Conservation (phyloP, 139 green algal species). For the Closterium sp. region DNA sequence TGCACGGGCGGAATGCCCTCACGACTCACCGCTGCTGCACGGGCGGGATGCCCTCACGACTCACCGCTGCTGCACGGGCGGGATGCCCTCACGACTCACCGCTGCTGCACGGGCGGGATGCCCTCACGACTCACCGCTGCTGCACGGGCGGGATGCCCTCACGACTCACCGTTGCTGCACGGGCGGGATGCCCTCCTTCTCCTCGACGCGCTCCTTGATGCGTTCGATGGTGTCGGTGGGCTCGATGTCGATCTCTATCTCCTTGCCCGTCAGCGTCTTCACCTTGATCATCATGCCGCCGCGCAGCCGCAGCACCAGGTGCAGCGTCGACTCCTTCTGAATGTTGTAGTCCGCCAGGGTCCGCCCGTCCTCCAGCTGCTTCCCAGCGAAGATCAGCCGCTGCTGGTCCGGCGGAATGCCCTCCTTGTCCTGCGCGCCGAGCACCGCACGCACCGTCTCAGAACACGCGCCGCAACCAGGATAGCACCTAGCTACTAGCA, state of each 20-base stretch:
- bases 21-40: too few relatives aligned
- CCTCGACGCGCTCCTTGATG: constrained; percentile 99
- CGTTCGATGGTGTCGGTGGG: constrained; percentile 92
- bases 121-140: too few relatives aligned
- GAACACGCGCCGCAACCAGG: background rate
- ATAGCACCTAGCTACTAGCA: background rate
- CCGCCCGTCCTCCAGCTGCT: constrained; percentile 62
- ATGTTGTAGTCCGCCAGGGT: constrained; percentile 66
- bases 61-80: too few relatives aligned
- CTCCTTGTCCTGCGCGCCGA: constrained; percentile 50
- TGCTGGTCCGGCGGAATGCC: constrained; percentile 62
- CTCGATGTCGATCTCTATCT: constrained; percentile 99
- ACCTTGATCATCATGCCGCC: constrained; percentile 68
- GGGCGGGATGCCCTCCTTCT: constrained; percentile 99
- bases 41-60: too few relatives aligned
- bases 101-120: too few relatives aligned
- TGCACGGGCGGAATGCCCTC: too few relatives aligned
- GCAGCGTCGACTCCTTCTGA: constrained; percentile 63
- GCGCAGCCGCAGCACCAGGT: constrained; percentile 61
- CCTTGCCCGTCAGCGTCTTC: constrained; percentile 98
- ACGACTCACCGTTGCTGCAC: too few relatives aligned
- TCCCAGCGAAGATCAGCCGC: constrained; percentile 63
- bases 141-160: too few relatives aligned
- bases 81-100: too few relatives aligned
- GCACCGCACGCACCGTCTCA: background rate